Base-by-base conservation (phyloP, 78 protist genomes). In the Ministeria vibrans region DNA sequence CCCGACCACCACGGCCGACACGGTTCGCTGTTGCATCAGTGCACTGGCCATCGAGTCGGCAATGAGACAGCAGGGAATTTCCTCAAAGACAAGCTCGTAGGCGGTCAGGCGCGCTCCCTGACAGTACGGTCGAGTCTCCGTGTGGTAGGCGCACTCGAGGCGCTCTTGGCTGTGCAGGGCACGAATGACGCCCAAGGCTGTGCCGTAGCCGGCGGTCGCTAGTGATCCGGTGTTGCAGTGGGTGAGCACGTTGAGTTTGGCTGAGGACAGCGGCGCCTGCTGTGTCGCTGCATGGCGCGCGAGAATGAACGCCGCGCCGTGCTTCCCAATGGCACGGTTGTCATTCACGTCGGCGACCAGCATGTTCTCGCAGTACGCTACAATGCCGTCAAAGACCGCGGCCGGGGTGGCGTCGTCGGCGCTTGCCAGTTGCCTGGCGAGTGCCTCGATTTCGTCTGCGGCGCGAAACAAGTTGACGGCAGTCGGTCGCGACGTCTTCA, bases 221-320 rank as follows among this genome's bases (percentile, higher is more conserved):
- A 90, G 83, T 25, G 90, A 76, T 23, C 93, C 92, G 4, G 92
- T 82, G 87, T 89, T 89, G 89, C 92, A 89, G 32, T 83, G 83
- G 28, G 92, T 89, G 38, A 82, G 68, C 62, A 86, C 75, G 18
- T 2, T 0, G 30, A 79, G 59, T 32, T 71, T 32, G 30, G 55
- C n/a, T 15, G 15, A 49, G 9, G 55, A 49, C n/a, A n/a, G 53
- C 39, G 68, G 42, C 3, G 30, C n/a, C n/a, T n/a, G n/a, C n/a
- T n/a, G n/a, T n/a, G n/a, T n/a, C n/a, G n/a, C n/a, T n/a, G n/a
- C n/a, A n/a, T n/a, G n/a, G n/a, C n/a, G n/a, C n/a, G 66, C 66
- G 42, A 71, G 1, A 34, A 88, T 79, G 70, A 55, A 25, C 23
- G n/a, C 76, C 30, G 69, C 66, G 27, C 91, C 91, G 62, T 36